Percentiles rank a stretch among this genome's conserved stretches.
These are phyloP conservation scores for Albizia julibrissin DNA, from an alignment of 306 rosid species.

Conservation along the genomic window DNA sequence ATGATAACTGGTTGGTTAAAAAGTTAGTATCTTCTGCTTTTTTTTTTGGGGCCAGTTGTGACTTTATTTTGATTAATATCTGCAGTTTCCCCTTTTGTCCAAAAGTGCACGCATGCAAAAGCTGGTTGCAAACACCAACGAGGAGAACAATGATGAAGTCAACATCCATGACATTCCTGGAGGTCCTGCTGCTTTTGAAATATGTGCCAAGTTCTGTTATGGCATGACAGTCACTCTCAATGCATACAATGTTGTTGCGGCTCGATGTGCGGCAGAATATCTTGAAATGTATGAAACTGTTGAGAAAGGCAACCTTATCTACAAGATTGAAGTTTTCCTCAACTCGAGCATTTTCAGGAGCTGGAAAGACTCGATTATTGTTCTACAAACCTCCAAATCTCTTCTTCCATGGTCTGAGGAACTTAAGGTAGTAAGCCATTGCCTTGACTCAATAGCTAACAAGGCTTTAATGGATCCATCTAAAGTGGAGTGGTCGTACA, in stretches of 20 bases:
- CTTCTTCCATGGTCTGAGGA: slow-evolving; percentile 96
- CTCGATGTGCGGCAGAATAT: slow-evolving; percentile 92
- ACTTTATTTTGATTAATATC: slow-evolving; percentile 19
- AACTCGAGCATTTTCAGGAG: slow-evolving; percentile 88
- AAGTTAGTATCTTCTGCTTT: not conserved
- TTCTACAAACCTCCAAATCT: slow-evolving; percentile 81
- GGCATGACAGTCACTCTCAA: slow-evolving; percentile 93
- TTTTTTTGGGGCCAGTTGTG: slow-evolving; percentile 7
- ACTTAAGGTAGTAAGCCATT: slow-evolving; percentile 75
- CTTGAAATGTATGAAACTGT: slow-evolving; percentile 87
- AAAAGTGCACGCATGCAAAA: slow-evolving; percentile 85
- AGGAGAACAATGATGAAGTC: slow-evolving; percentile 64
- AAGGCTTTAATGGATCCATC: slow-evolving; percentile 84
- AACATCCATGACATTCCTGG: slow-evolving; percentile 83
- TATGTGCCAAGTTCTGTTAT: slow-evolving; percentile 92
- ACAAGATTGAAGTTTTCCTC: slow-evolving; percentile 95
- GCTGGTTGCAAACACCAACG: slow-evolving; percentile 55
- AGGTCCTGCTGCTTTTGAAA: slow-evolving; percentile 93
- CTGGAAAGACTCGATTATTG: slow-evolving; percentile 95
- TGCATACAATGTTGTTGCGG: slow-evolving; percentile 89
- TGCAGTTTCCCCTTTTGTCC: slow-evolving; percentile 92
- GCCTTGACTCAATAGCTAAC: slow-evolving; percentile 88
- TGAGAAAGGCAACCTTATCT: slow-evolving; percentile 89
- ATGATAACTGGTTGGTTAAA: not conserved
- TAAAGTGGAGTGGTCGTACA: slow-evolving; percentile 95